These are phyloP conservation scores for Flaveria linearis DNA, from an alignment of 129 eudicot genomes.

Conservation along the genomic window DNA sequence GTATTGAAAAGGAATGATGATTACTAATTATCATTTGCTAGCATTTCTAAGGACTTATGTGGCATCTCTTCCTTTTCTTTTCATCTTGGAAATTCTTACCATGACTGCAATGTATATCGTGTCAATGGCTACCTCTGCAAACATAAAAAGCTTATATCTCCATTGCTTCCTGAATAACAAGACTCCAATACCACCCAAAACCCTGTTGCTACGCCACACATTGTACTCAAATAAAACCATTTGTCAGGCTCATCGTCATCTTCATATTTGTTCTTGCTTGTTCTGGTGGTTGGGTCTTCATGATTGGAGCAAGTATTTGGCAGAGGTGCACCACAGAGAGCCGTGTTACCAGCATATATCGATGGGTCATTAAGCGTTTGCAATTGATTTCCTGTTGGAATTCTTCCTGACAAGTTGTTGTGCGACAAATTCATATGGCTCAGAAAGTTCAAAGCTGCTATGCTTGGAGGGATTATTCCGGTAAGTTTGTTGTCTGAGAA, in stretches of 20 bases:
- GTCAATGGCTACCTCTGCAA: conserved; percentile 9
- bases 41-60: background rate
- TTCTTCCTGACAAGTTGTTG: background rate
- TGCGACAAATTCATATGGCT: background rate
- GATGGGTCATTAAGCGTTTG: conserved; percentile 24
- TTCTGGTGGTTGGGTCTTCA: background rate
- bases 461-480: background rate
- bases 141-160: background rate
- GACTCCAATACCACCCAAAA: conserved; percentile 20
- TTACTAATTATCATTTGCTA: background rate
- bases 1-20: background rate
- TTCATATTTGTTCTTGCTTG: background rate
- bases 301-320: conserved; percentile 12
- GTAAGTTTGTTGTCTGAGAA: background rate
- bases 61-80: background rate
- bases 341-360: conserved; percentile 13
- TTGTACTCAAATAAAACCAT: conserved; percentile 12
- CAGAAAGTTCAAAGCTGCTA: background rate
- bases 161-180: conserved; percentile 9
- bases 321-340: conserved; percentile 24
- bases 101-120: background rate
- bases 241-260: background rate
- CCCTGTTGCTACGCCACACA: conserved; percentile 27
- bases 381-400: conserved; percentile 15
- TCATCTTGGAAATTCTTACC: background rate